A percentile compares a stretch with the other conserved stretches of the same genome.
Evolutionary conservation across 139 green algal species (phyloP).

Genomic region (Chlorella sp.): DNA sequence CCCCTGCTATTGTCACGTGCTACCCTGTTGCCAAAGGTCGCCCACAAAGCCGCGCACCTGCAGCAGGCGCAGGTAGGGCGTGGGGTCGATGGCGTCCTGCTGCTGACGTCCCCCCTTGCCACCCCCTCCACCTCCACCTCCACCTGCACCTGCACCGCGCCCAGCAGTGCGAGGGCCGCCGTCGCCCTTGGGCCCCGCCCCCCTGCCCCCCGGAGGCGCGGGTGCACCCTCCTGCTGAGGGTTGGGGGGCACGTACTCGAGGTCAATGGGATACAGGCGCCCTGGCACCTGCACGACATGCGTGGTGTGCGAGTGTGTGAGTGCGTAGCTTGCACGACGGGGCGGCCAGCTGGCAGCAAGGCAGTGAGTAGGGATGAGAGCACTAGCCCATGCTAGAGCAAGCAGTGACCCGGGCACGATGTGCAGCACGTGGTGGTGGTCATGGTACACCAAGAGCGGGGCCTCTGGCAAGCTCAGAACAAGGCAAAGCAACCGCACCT

Average conservation of each 20-base stretch:
- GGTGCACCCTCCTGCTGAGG: not conserved
- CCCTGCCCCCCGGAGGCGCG: not conserved
- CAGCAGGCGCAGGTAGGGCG: conserved; percentile 33
- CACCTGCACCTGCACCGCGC: not conserved
- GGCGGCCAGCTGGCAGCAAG: not conserved
- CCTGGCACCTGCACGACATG: conserved; percentile 22
- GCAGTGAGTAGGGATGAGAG: not conserved
- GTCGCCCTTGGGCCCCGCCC: not conserved
- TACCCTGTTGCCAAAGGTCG: not conserved
- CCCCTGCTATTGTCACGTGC: not conserved
- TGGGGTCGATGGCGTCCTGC: conserved; percentile 27
- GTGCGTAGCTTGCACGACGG: not conserved
- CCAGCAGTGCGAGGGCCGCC: too few species aligned
- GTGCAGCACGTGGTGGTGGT: not conserved
- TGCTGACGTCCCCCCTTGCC: conserved; percentile 4
- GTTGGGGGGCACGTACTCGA: conserved; percentile 19
- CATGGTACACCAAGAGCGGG: not conserved
- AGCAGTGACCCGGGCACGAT: too few species aligned
- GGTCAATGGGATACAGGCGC: conserved; percentile 34
- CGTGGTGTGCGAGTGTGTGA: not conserved
- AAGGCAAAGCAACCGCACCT: conserved; percentile 10
- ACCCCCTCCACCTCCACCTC: conserved; percentile 4
- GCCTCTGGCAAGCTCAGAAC: not conserved
- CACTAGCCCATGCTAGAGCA: not conserved
- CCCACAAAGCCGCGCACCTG: too few species aligned